These are phyloP conservation scores for Phlebopus sp. DNA, from an alignment of 1,284 basidiomycete genomes.

Conservation along the genomic window DNA sequence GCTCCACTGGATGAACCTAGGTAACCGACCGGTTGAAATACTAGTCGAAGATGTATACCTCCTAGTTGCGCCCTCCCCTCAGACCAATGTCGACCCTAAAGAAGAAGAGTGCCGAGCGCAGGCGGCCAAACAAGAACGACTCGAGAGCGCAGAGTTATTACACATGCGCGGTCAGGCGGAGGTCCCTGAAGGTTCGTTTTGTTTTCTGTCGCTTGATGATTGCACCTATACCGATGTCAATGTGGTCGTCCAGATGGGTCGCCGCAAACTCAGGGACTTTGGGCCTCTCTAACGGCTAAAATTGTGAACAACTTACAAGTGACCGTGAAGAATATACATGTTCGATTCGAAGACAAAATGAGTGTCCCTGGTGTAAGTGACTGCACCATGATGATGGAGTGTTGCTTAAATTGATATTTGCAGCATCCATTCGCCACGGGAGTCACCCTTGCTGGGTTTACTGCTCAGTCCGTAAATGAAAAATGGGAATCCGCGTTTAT, in stretches of 20 bases:
- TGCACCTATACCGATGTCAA: neutral
- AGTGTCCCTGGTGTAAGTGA: constrained; percentile 84
- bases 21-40: constrained; percentile 91
- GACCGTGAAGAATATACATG: constrained; percentile 91
- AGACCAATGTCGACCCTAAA: constrained; percentile 70
- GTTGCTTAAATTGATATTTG: constrained; percentile 1
- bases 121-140: constrained; percentile 84
- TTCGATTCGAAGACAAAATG: constrained; percentile 94
- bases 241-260: constrained; percentile 46
- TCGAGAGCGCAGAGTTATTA: constrained; percentile 87
- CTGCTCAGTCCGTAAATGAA: constrained; percentile 90
- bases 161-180: constrained; percentile 69
- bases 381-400: neutral
- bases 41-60: constrained; percentile 94
- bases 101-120: constrained; percentile 86
- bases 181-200: constrained; percentile 42
- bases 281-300: constrained; percentile 85
- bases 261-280: constrained; percentile 77
- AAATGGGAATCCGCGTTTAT: constrained; percentile 96
- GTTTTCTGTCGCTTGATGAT: constrained; percentile 3
- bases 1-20: constrained; percentile 95
- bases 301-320: constrained; percentile 97
- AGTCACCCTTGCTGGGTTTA: constrained; percentile 89
- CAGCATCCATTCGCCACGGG: constrained; percentile 96
- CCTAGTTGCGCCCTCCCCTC: constrained; percentile 83